phyloP scores from a whole-genome alignment of 2,329 filamentous ascomycete species.

The Parascedosporium putredinis region DNA sequence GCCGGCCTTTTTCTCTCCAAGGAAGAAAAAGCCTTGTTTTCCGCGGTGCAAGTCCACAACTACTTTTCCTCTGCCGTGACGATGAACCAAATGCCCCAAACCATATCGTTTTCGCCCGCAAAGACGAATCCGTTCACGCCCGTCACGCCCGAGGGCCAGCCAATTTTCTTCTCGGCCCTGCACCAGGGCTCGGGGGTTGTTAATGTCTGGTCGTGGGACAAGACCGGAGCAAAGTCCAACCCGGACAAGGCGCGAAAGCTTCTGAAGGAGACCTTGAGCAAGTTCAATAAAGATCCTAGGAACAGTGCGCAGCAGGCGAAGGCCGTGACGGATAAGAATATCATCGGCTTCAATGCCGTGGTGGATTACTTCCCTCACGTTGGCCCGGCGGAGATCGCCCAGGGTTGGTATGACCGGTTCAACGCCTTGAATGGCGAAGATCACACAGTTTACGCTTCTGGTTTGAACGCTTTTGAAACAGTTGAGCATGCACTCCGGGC shows the following conservation, averaged over 20 bases:
- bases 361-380: constrained; percentile 6
- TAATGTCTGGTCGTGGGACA: constrained; percentile 10
- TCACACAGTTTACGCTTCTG: constrained; percentile 1
- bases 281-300: constrained; percentile 8
- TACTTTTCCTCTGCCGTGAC: constrained; percentile 6
- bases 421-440: neutral
- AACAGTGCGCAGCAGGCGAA: neutral
- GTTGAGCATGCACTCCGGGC: constrained; percentile 3
- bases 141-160: constrained; percentile 8
- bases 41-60: neutral
- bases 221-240: neutral
- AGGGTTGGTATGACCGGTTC: constrained; percentile 3
- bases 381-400: neutral
- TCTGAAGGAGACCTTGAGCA: constrained; percentile 7
- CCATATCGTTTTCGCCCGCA: neutral
- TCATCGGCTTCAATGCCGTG: constrained; percentile 1
- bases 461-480: constrained; percentile 3
- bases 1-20: neutral
- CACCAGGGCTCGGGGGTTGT: constrained; percentile 7
- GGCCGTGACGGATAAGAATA: constrained; percentile 2
- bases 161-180: constrained; percentile 3
- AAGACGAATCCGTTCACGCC: constrained; percentile 2
- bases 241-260: neutral
- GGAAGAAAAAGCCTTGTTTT: constrained; percentile 5
- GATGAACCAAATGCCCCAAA: neutral